phyloP scores from a whole-genome alignment of 371 early-diverging fungal genomes.

The Ecytonucleospora hepatopenaei region DNA sequence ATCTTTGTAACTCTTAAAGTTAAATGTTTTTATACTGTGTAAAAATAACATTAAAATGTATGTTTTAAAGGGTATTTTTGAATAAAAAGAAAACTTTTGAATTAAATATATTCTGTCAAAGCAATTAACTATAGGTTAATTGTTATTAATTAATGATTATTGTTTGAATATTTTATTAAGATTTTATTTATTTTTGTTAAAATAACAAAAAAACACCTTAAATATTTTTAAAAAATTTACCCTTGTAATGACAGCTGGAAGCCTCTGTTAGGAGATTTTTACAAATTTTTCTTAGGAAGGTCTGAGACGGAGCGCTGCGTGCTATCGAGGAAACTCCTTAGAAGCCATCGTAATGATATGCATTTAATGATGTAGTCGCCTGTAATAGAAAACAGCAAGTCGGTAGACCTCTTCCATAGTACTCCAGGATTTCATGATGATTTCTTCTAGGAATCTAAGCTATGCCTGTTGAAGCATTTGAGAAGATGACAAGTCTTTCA shows the following conservation, averaged over 20 bases:
- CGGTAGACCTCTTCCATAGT: conserved; percentile 6
- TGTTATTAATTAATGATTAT: too few species aligned
- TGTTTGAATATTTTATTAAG: too few species aligned
- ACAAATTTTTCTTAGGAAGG: conserved; percentile 36
- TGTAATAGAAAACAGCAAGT: conserved; percentile 25
- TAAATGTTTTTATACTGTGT: conserved; percentile 36
- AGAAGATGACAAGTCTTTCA: too few species aligned
- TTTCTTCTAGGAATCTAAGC: too few species aligned
- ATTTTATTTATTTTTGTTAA: not conserved
- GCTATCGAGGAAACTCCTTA: too few species aligned
- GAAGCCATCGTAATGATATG: conserved; percentile 16
- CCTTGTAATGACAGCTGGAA: conserved; percentile 17
- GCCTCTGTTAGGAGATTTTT: conserved; percentile 30
- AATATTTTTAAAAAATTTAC: not conserved
- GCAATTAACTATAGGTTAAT: too few species aligned
- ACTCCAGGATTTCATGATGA: too few species aligned
- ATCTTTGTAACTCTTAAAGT: conserved; percentile 58
- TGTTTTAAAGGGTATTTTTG: not conserved
- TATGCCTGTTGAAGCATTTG: too few species aligned
- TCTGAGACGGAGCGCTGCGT: conserved; percentile 29
- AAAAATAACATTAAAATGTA: conserved; percentile 8
- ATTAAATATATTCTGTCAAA: too few species aligned
- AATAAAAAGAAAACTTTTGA: too few species aligned
- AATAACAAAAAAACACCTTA: not conserved
- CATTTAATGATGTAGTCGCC: conserved; percentile 20